Evolutionary conservation across 1,139 yeast genomes (phyloP).

Genomic region (Groenewaldozyma sp.): DNA sequence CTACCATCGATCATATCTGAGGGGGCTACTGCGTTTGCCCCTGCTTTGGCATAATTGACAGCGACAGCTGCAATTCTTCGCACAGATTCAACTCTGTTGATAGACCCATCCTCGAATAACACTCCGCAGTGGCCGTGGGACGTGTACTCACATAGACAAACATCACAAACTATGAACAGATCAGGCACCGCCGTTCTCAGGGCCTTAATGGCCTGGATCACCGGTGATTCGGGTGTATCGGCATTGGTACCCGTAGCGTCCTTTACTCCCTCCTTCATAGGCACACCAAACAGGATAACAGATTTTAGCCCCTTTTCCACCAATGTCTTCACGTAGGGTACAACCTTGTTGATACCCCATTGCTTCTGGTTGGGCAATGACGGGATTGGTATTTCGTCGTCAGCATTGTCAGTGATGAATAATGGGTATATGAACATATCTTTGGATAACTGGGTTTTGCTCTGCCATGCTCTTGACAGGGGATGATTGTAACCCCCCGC

Average conservation of each 20-base stretch:
- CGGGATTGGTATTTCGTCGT: slow-evolving; percentile 65
- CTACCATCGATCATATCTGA: slow-evolving; percentile 98
- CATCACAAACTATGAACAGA: slow-evolving; percentile 84
- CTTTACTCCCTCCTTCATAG: slow-evolving; percentile 61
- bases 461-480: slow-evolving; percentile 83
- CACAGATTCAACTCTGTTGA: slow-evolving; percentile 68
- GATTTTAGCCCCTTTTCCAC: slow-evolving; percentile 76
- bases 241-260: slow-evolving; percentile 84
- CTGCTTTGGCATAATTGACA: slow-evolving; percentile 90
- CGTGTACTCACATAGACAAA: slow-evolving; percentile 94
- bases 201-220: slow-evolving; percentile 63
- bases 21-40: slow-evolving; percentile 94
- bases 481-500: slow-evolving; percentile 96
- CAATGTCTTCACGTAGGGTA: slow-evolving; percentile 60
- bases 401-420: slow-evolving; percentile 71
- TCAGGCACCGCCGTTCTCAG: slow-evolving; percentile 64
- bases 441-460: slow-evolving; percentile 71
- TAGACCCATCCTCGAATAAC: slow-evolving; percentile 73
- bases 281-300: slow-evolving; percentile 89
- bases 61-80: slow-evolving; percentile 90
- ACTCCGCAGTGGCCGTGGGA: slow-evolving; percentile 97
- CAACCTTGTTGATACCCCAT: slow-evolving; percentile 71
- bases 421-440: slow-evolving; percentile 89
- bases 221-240: slow-evolving; percentile 96
- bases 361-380: slow-evolving; percentile 84